Conservation (phyloP, 2,329 filamentous ascomycete genomes). For the Ophiocordyceps robertsii region DNA sequence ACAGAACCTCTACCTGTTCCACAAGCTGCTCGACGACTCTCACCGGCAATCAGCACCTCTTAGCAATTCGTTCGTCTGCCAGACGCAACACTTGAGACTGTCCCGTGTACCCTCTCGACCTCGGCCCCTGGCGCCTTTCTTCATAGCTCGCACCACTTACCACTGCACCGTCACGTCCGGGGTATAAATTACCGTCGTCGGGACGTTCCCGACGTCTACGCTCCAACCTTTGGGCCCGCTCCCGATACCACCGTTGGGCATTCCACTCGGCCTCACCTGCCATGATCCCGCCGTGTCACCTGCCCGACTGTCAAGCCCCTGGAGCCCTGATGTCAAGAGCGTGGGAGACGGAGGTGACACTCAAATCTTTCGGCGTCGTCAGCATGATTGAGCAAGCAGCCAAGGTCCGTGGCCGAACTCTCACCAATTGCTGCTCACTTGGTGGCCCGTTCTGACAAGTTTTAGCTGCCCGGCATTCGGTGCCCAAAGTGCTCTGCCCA, state of each 20-base stretch:
- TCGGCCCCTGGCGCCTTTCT: neutral
- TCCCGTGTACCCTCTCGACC: neutral
- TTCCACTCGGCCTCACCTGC: neutral
- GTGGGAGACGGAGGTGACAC: neutral
- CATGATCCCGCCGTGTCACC: neutral
- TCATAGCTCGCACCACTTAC: neutral
- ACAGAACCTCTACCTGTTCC: neutral
- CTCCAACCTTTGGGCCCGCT: too few relatives aligned
- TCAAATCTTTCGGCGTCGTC: neutral
- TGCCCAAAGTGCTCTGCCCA: constrained; percentile 36
- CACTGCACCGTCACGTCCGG: too few relatives aligned
- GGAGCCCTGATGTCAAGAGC: neutral
- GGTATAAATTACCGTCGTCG: too few relatives aligned
- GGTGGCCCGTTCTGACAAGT: constrained; percentile 1
- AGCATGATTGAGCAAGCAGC: neutral
- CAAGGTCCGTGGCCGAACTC: neutral
- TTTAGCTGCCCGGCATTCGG: constrained; percentile 32
- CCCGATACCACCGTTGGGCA: too few relatives aligned
- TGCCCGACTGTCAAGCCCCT: neutral
- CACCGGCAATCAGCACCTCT: neutral
- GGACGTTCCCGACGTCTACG: too few relatives aligned
- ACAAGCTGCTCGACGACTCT: neutral
- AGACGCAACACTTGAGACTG: neutral
- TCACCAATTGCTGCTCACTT: neutral
- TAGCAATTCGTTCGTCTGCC: neutral